These are phyloP conservation scores for Gryganskiella cystojenkinii DNA, from an alignment of 192 early-diverging fungal species.

Conservation along the genomic window DNA sequence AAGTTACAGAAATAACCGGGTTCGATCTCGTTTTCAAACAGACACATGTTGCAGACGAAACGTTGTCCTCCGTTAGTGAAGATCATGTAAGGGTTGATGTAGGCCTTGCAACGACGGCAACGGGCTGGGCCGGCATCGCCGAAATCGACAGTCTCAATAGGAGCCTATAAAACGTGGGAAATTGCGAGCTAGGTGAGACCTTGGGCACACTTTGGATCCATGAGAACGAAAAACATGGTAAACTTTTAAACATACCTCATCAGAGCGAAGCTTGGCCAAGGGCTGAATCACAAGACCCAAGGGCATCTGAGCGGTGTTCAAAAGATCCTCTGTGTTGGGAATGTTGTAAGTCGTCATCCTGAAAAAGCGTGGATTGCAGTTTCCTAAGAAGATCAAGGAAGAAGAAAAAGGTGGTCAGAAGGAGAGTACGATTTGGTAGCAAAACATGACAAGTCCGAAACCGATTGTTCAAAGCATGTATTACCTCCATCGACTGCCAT, in stretches of 20 bases:
- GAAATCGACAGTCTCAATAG: conserved; percentile 84
- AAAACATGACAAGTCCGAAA: no score
- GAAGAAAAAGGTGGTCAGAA: no score
- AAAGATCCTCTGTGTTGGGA: conserved; percentile 84
- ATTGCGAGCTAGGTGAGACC: neutral
- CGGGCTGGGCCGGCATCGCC: conserved; percentile 89
- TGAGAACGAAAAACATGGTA: neutral
- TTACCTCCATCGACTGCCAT: conserved; percentile 88
- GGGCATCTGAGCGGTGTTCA: conserved; percentile 82
- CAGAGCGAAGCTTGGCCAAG: conserved; percentile 80
- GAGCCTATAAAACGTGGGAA: conserved; percentile 45
- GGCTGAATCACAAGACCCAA: conserved; percentile 93
- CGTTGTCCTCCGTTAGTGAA: conserved; percentile 93
- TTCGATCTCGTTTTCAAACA: conserved; percentile 88
- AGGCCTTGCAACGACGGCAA: conserved; percentile 92
- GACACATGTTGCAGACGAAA: conserved; percentile 95
- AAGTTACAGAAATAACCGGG: conserved; percentile 93
- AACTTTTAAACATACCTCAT: conserved; percentile 64
- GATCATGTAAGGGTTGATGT: conserved; percentile 90
- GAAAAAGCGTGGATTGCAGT: conserved; percentile 90
- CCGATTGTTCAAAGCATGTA: neutral
- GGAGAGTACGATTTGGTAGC: no score
- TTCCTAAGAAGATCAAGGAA: conserved; percentile 59
- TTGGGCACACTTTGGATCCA: neutral
- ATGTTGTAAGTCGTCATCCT: conserved; percentile 90